Percentiles rank a stretch among this genome's conserved stretches.
phyloP scores from a whole-genome alignment of 2,329 filamentous ascomycete genomes.

The Pseudogymnoascus sp. region DNA sequence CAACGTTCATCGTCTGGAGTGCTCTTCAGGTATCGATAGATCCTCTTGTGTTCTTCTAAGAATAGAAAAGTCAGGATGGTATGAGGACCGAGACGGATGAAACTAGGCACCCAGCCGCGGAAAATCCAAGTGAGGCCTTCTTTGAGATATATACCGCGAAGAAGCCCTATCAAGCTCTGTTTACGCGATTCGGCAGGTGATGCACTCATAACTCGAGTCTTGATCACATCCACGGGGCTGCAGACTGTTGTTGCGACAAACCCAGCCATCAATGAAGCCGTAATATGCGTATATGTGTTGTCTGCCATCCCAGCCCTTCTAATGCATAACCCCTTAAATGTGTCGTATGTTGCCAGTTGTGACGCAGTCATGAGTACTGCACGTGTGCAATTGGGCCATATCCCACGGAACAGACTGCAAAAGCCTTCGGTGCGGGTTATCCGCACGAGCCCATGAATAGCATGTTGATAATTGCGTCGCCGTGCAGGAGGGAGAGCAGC shows the following conservation, averaged over 20 bases:
- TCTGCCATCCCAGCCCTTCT: constrained; percentile 60
- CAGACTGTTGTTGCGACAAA: constrained; percentile 77
- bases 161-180: background rate
- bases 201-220: constrained; percentile 68
- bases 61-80: constrained; percentile 61
- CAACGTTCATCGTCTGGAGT: no score
- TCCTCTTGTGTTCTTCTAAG: constrained; percentile 60
- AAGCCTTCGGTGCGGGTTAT: constrained; percentile 79
- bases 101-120: constrained; percentile 60
- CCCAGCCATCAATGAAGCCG: constrained; percentile 65
- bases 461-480: constrained; percentile 78
- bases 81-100: constrained; percentile 58
- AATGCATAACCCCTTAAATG: constrained; percentile 63
- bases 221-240: constrained; percentile 75
- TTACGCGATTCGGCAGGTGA: constrained; percentile 47
- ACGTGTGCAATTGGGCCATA: constrained; percentile 68
- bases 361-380: constrained; percentile 75
- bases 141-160: constrained; percentile 32
- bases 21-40: constrained; percentile 41
- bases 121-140: constrained; percentile 60
- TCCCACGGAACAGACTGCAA: constrained; percentile 67
- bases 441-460: constrained; percentile 70
- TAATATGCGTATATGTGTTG: constrained; percentile 63
- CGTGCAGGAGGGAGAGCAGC: constrained; percentile 62
- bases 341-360: constrained; percentile 73